These are phyloP conservation scores for Candida pseudofarinosa DNA, from an alignment of 805 yeast species.

Conservation along the genomic window DNA sequence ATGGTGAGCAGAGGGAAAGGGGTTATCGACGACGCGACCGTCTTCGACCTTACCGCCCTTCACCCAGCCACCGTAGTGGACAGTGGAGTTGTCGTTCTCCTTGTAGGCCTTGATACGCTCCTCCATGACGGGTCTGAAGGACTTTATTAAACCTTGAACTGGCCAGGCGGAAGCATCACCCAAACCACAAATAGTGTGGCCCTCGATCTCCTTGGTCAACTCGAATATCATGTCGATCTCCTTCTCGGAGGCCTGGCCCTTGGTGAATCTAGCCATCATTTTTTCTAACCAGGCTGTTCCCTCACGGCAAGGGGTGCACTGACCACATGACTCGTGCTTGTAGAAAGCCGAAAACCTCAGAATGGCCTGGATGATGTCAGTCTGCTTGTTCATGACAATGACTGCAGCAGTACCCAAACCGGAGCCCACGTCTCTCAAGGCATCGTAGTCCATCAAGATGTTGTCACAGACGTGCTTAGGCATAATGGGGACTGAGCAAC, in stretches of 20 bases:
- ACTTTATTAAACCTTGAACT: conserved; percentile 79
- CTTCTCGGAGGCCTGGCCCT: conserved; percentile 74
- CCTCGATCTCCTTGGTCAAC: conserved; percentile 82
- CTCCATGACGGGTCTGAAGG: conserved; percentile 78
- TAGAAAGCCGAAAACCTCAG: conserved; percentile 81
- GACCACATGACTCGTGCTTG: conserved; percentile 92
- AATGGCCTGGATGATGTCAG: conserved; percentile 81
- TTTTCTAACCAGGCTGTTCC: conserved; percentile 83
- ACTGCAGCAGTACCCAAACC: conserved; percentile 94
- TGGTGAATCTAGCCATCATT: conserved; percentile 78
- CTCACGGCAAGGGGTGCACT: conserved; percentile 93
- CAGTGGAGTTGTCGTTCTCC: conserved; percentile 40
- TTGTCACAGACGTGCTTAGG: conserved; percentile 63
- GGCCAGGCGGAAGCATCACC: conserved; percentile 97
- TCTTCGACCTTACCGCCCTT: conserved; percentile 52
- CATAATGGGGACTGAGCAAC: conserved; percentile 81
- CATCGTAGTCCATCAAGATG: conserved; percentile 84
- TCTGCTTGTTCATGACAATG: conserved; percentile 83
- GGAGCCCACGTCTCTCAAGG: conserved; percentile 77
- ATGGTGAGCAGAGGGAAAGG: conserved; percentile 45
- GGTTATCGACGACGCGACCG: conserved; percentile 63
- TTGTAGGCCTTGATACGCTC: conserved; percentile 68
- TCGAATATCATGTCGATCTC: conserved; percentile 85
- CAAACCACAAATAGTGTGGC: conserved; percentile 87
- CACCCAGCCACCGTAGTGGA: conserved; percentile 77